Percentiles rank a stretch among this genome's conserved stretches.
Evolutionary conservation across 768 basidiomycete species (phyloP).

Genomic region (Brasilioporus rufonigricans): DNA sequence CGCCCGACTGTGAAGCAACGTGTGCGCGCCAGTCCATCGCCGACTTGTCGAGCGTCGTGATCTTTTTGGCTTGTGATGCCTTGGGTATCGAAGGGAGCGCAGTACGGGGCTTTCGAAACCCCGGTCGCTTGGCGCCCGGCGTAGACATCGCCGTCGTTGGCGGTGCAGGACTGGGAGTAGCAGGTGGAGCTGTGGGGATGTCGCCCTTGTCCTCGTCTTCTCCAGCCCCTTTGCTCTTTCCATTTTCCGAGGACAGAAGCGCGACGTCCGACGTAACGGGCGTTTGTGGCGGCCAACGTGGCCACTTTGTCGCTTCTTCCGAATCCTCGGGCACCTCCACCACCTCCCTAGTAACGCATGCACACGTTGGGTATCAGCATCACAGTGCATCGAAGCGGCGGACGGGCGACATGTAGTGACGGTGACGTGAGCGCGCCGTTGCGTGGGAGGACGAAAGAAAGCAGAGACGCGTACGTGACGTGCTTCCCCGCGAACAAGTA

Average conservation of each 20-base stretch:
- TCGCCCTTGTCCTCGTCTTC: not conserved
- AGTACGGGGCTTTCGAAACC: slow-evolving; percentile 66
- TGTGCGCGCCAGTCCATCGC: slow-evolving; percentile 84
- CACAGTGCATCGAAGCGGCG: not conserved
- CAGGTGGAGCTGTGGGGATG: not conserved
- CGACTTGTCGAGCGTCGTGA: slow-evolving; percentile 83
- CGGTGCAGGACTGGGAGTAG: not conserved
- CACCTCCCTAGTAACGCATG: slow-evolving; percentile 51
- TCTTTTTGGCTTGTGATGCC: slow-evolving; percentile 62
- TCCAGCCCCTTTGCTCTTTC: not conserved
- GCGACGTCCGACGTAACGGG: not conserved
- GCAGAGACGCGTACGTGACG: slow-evolving; percentile 51
- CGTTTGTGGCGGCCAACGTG: slow-evolving; percentile 39
- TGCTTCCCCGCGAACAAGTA: slow-evolving; percentile 79
- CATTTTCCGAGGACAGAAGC: not conserved
- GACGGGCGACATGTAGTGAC: too few relatives aligned
- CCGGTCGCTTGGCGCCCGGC: slow-evolving; percentile 42
- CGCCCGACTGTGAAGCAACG: slow-evolving; percentile 42
- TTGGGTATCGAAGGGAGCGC: slow-evolving; percentile 54
- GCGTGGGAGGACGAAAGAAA: not conserved
- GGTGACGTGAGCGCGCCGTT: not conserved
- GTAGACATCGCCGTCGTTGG: not conserved
- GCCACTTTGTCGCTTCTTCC: slow-evolving; percentile 75
- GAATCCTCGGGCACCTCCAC: slow-evolving; percentile 73
- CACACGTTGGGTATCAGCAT: not conserved